These are phyloP conservation scores for Aspergillus cejpii DNA, from an alignment of 2,329 filamentous ascomycete genomes.

Conservation along the genomic window DNA sequence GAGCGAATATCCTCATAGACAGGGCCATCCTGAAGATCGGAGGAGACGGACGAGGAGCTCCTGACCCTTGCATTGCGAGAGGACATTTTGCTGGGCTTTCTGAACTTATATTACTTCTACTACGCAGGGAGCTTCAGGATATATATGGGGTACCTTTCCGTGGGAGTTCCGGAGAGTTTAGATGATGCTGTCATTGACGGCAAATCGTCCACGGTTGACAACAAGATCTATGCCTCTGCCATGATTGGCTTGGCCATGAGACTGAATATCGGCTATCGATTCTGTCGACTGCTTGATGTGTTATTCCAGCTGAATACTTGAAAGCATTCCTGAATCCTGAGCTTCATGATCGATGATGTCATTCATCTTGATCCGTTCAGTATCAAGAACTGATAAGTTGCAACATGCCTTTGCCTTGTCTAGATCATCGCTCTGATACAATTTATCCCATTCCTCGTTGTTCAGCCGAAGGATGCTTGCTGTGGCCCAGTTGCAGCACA, in stretches of 20 bases:
- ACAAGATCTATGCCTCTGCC: not conserved
- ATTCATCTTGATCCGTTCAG: not conserved
- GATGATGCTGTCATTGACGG: not conserved
- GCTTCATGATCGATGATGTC: not conserved
- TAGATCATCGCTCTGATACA: no score
- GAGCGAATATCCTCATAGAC: not conserved
- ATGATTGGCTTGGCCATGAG: not conserved
- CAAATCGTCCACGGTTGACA: not conserved
- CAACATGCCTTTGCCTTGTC: no score
- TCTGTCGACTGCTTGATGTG: not conserved
- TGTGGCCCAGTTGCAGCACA: no score
- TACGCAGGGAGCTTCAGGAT: no score
- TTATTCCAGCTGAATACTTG: not conserved
- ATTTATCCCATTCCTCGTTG: no score
- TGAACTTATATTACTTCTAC: no score
- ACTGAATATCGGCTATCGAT: not conserved
- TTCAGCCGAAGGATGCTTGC: no score
- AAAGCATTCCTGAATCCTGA: not conserved
- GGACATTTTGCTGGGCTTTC: not conserved
- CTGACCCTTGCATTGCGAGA: not conserved
- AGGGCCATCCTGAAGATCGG: slow-evolving; percentile 1
- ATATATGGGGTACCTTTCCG: not conserved
- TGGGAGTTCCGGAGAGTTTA: not conserved
- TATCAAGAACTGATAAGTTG: no score
- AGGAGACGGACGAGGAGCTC: not conserved